Evolutionary conservation across 176 grass and related monocot genomes (phyloP).

Genomic region (Cocos nucifera): DNA sequence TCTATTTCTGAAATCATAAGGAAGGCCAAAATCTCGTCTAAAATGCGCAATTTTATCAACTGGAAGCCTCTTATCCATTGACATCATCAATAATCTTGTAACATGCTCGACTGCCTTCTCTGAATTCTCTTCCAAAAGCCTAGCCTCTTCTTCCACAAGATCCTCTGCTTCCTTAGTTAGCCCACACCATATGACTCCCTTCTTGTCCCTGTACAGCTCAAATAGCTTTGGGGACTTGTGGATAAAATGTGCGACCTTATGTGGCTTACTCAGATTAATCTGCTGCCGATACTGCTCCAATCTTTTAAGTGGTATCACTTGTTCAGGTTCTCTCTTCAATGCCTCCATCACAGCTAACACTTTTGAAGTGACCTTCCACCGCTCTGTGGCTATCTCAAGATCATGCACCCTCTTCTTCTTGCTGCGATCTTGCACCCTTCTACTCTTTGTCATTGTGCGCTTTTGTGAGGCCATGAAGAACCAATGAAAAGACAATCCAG

Average conservation of each 20-base stretch:
- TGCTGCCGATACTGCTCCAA: conserved; percentile 67
- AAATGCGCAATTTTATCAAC: conserved; percentile 70
- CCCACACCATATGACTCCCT: conserved; percentile 57
- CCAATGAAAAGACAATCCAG: conserved; percentile 1
- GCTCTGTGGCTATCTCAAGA: conserved; percentile 59
- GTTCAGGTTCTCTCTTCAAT: conserved; percentile 64
- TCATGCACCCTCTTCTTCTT: conserved; percentile 69
- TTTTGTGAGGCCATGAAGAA: conserved; percentile 9
- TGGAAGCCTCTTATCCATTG: conserved; percentile 39
- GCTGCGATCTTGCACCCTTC: conserved; percentile 52
- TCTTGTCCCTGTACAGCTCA: conserved; percentile 57
- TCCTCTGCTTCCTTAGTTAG: conserved; percentile 46
- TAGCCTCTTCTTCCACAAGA: conserved; percentile 56
- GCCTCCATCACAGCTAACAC: conserved; percentile 49
- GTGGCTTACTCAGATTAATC: conserved; percentile 46
- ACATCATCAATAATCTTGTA: conserved; percentile 78
- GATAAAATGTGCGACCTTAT: conserved; percentile 74
- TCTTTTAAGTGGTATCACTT: conserved; percentile 54
- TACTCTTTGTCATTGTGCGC: conserved; percentile 49
- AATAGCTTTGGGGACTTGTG: conserved; percentile 59
- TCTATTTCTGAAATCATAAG: conserved; percentile 45
- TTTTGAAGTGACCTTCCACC: conserved; percentile 67
- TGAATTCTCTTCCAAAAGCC: conserved; percentile 47
- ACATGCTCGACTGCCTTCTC: conserved; percentile 34
- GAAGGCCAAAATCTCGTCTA: conserved; percentile 61